These are phyloP conservation scores for Nakazawaea wyomingensis DNA, from an alignment of 805 yeast genomes.

Conservation along the genomic window DNA sequence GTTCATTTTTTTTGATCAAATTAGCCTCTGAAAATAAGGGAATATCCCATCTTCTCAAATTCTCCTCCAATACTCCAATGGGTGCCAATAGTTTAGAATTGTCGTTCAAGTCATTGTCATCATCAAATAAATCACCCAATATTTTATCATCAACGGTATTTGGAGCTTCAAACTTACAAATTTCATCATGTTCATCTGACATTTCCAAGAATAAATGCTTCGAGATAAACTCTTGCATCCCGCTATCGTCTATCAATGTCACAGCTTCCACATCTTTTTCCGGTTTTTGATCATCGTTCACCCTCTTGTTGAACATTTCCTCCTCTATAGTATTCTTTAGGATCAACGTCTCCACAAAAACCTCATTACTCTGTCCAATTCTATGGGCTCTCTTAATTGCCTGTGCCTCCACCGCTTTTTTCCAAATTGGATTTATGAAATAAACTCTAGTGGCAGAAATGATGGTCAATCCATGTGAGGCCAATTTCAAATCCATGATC, in stretches of 20 bases:
- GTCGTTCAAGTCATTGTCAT: constrained; percentile 14
- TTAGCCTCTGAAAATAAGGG: constrained; percentile 31
- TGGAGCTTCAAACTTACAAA: constrained; percentile 29
- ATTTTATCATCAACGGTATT: constrained; percentile 12
- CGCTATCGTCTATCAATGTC: constrained; percentile 53
- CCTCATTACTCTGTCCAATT: constrained; percentile 63
- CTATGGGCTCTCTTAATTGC: constrained; percentile 76
- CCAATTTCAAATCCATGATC: constrained; percentile 62
- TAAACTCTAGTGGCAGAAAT: constrained; percentile 65
- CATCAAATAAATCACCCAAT: constrained; percentile 15
- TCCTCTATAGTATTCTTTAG: constrained; percentile 61
- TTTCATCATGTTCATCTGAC: constrained; percentile 28
- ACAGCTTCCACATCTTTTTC: constrained; percentile 10
- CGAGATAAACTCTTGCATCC: constrained; percentile 52
- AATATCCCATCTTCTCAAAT: constrained; percentile 26
- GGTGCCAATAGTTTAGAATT: constrained; percentile 22
- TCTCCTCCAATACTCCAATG: constrained; percentile 13
- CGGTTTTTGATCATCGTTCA: constrained; percentile 14
- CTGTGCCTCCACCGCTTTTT: constrained; percentile 63
- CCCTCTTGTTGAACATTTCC: constrained; percentile 48
- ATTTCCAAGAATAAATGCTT: constrained; percentile 41
- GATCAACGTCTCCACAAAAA: constrained; percentile 63
- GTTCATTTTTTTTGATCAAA: constrained; percentile 22
- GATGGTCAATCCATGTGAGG: constrained; percentile 67
- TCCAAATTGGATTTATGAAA: constrained; percentile 72